Percentiles rank a stretch among this genome's conserved stretches.
These are phyloP conservation scores for Licmophora abbreviata DNA, from an alignment of 108 stramenopile genomes.

Conservation along the genomic window DNA sequence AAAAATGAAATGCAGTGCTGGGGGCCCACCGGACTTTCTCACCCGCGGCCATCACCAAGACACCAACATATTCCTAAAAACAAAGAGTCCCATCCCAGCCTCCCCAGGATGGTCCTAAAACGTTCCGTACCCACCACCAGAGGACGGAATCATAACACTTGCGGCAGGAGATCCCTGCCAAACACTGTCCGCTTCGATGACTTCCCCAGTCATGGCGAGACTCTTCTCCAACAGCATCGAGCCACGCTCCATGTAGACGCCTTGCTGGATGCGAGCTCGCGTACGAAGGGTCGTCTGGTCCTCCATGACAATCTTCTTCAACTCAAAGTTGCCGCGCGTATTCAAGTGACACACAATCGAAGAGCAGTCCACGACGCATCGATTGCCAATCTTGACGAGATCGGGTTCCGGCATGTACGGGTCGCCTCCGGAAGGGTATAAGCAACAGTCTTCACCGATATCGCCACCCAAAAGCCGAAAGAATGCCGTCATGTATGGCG, in stretches of 20 bases:
- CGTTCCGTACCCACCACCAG: too few relatives aligned
- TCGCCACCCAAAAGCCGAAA: conserved; percentile 26
- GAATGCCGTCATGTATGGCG: conserved; percentile 24
- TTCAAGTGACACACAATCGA: conserved; percentile 54
- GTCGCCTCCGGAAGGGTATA: conserved; percentile 51
- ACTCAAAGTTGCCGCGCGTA: conserved; percentile 55
- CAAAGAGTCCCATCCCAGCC: too few relatives aligned
- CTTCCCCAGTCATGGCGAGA: conserved; percentile 52
- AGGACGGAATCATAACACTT: too few relatives aligned
- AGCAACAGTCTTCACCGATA: conserved; percentile 44
- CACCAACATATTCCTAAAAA: too few relatives aligned
- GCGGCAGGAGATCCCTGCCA: conserved; percentile 67
- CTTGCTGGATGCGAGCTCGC: conserved; percentile 38
- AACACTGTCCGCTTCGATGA: conserved; percentile 40
- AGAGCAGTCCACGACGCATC: conserved; percentile 39
- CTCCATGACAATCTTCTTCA: conserved; percentile 29
- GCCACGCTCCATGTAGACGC: conserved; percentile 36
- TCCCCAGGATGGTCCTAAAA: too few relatives aligned
- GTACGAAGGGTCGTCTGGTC: conserved; percentile 31
- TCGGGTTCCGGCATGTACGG: conserved; percentile 60
- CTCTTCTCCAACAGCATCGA: conserved; percentile 52
- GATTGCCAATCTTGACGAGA: conserved; percentile 46
- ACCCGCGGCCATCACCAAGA: too few relatives aligned
- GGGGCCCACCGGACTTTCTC: too few relatives aligned
- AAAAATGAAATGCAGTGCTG: too few relatives aligned